phyloP scores from a whole-genome alignment of 805 yeast genomes.

The Phaffomyces opuntiae region DNA sequence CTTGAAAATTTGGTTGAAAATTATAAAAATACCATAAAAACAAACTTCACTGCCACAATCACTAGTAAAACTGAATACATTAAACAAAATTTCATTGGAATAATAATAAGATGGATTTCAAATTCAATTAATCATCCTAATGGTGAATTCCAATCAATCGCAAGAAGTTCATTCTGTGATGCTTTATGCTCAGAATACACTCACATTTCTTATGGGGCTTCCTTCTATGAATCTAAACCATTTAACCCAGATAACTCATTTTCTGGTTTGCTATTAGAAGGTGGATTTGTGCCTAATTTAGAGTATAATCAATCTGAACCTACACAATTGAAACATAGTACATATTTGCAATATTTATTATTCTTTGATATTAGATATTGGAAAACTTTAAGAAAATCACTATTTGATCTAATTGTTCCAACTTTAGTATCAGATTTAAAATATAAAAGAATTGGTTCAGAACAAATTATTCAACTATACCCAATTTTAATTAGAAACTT shows the following conservation, averaged over 20 bases:
- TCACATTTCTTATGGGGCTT: constrained; percentile 9
- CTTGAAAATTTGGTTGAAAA: constrained; percentile 25
- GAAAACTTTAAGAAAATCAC: constrained; percentile 40
- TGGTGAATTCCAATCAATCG: constrained; percentile 28
- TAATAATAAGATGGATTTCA: constrained; percentile 45
- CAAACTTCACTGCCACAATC: constrained; percentile 52
- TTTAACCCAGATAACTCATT: constrained; percentile 1
- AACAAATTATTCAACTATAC: constrained; percentile 48
- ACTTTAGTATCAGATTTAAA: constrained; percentile 44
- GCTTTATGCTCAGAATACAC: constrained; percentile 29
- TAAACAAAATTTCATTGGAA: constrained; percentile 39
- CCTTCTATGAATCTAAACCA: constrained; percentile 14
- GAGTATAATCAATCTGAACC: neutral
- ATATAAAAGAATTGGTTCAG: constrained; percentile 41
- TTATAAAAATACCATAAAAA: constrained; percentile 33
- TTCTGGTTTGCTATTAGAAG: constrained; percentile 15
- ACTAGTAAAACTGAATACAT: constrained; percentile 42
- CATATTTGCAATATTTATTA: constrained; percentile 43
- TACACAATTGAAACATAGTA: neutral
- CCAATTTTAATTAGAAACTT: constrained; percentile 42
- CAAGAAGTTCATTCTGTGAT: constrained; percentile 37
- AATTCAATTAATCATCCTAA: constrained; percentile 34
- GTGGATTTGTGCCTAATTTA: constrained; percentile 8
- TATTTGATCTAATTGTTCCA: constrained; percentile 47
- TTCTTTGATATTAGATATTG: constrained; percentile 54